Base-by-base conservation (phyloP, 352 stramenopile species). In the Globisporangium abappressorium region DNA sequence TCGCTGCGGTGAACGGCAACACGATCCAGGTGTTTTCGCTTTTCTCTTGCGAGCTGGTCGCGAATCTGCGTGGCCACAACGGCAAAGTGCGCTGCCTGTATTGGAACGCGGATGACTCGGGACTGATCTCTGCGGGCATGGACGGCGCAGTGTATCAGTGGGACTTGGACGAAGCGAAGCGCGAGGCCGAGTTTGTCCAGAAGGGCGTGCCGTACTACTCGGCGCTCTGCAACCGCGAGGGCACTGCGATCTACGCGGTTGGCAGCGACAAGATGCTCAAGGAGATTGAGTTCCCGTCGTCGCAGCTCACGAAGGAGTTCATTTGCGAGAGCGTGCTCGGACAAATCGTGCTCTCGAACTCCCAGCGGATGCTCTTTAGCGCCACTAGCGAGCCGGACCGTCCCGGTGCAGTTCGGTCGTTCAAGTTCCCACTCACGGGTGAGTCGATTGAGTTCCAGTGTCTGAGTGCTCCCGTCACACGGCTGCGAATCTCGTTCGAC, bases 91-190 rank as follows among this genome's bases (percentile, higher is more conserved):
- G 85, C 18, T 89, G 85, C 62, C 64, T 98, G 15, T 85, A 78
- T 67, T 98, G 90, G 90, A 92, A 91, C 66, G 67, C 76, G 20
- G 88, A 97, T 70, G 93, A 98, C 79, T 85, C 81, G 54, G 84
- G 78, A 8, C 70, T 98, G 22, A 79, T 98, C 43, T 95, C 85
- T 20, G 92, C 90, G 14, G 94, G 95, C 15, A 82, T 96, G 72
- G 95, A 98, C 70, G 95, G 95, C 57, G 95, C 93, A 9, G 89
- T 98, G 30, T 98, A 98, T 69, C 80, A 94, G 56, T 98, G 95
- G 95, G 85, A 98, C 57, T 75, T 97, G 34, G 91, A 97, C 49
- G 92, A 97, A 51, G 89, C 82, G 56, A 97, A 97, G 68, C 82
- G 95, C 33, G 81, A 94, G n/a, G 92, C 87, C 34, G 92, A 98